These are phyloP conservation scores for Rhizopus arrhizus DNA, from an alignment of 371 early-diverging fungal genomes.

Conservation along the genomic window DNA sequence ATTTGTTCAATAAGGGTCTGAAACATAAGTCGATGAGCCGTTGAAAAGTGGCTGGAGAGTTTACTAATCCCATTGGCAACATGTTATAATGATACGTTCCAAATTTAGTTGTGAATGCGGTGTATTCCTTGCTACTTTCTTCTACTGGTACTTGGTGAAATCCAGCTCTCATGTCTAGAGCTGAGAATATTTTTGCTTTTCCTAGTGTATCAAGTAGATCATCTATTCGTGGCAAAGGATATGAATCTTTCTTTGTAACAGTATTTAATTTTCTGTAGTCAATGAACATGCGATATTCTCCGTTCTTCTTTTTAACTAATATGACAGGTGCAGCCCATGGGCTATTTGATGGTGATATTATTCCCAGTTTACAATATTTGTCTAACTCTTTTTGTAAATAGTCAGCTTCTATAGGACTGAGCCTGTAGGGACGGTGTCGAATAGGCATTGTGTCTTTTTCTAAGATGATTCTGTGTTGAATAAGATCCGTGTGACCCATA, in stretches of 20 bases:
- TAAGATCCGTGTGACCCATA: too few species aligned
- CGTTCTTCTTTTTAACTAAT: conserved; percentile 50
- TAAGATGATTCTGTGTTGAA: too few species aligned
- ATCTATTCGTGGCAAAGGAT: conserved; percentile 43
- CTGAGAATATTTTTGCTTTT: conserved; percentile 29
- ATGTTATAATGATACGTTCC: conserved; percentile 1
- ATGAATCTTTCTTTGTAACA: conserved; percentile 27
- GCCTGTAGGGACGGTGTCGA: too few species aligned
- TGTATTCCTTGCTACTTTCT: neutral
- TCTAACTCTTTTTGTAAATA: conserved; percentile 20
- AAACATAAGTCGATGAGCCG: conserved; percentile 6
- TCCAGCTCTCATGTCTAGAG: conserved; percentile 11
- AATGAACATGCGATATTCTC: conserved; percentile 26
- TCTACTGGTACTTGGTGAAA: conserved; percentile 3
- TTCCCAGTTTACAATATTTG: conserved; percentile 10
- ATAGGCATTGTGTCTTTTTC: too few species aligned
- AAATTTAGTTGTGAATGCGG: conserved; percentile 11
- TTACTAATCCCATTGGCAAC: conserved; percentile 1
- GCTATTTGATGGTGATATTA: conserved; percentile 21
- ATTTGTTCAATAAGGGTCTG: neutral
- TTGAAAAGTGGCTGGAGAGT: conserved; percentile 2
- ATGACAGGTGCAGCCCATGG: conserved; percentile 40
- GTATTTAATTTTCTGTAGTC: conserved; percentile 52
- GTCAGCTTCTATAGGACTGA: conserved; percentile 7
- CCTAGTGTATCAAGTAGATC: conserved; percentile 31